phyloP scores from a whole-genome alignment of 305 asterid species.

The Stenogyne calaminthoides region DNA sequence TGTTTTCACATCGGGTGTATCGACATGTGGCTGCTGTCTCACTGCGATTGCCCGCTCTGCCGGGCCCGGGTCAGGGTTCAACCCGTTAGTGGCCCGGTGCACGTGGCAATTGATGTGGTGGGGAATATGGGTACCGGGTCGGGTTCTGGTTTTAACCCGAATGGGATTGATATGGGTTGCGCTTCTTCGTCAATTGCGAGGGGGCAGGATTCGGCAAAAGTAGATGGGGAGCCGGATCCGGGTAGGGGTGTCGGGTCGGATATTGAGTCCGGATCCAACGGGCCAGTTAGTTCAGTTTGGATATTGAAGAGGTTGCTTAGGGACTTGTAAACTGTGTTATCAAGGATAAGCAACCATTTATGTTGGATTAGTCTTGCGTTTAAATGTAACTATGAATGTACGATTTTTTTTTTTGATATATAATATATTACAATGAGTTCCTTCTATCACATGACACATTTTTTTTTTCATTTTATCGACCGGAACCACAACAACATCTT shows the following conservation, averaged over 20 bases:
- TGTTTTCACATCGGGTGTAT: slow-evolving; percentile 50
- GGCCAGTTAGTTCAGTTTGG: background rate
- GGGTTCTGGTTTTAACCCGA: background rate
- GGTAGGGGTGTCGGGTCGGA: background rate
- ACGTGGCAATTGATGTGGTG: background rate
- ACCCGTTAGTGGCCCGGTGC: background rate
- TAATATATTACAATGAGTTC: too few species aligned
- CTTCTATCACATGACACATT: too few species aligned
- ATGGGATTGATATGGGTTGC: background rate
- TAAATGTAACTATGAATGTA: too few species aligned
- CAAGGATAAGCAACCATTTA: background rate
- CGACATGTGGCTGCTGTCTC: slow-evolving; percentile 52
- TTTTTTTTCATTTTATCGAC: too few species aligned
- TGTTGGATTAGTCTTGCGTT: background rate
- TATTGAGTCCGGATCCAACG: slow-evolving; percentile 4
- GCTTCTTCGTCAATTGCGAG: background rate
- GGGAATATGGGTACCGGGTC: slow-evolving; percentile 9
- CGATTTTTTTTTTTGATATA: too few species aligned
- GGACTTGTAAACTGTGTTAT: background rate
- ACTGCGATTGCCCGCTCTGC: slow-evolving; percentile 57
- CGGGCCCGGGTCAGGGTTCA: slow-evolving; percentile 37
- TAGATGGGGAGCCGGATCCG: background rate
- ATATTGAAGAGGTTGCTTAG: slow-evolving; percentile 2
- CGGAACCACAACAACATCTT: too few species aligned
- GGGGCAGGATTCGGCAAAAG: background rate